Evolutionary conservation across 441 rosid genomes (phyloP).

Genomic region (Adansonia gregorii): DNA sequence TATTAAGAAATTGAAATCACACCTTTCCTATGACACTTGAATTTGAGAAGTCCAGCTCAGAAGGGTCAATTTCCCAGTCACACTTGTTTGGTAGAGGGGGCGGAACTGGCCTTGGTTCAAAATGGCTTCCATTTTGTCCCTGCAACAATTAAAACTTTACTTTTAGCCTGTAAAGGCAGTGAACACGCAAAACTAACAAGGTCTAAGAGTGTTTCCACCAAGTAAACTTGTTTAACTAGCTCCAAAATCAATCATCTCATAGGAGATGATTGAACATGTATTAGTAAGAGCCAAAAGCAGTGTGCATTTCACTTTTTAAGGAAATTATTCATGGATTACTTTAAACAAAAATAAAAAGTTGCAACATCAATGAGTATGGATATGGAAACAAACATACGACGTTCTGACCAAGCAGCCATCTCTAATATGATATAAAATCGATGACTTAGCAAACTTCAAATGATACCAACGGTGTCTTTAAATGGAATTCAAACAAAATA

Average conservation of each 20-base stretch:
- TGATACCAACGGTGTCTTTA: background rate
- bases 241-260: background rate
- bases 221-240: background rate
- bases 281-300: slow-evolving; percentile 1
- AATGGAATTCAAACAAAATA: background rate
- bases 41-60: slow-evolving; percentile 88
- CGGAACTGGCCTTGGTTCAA: slow-evolving; percentile 90
- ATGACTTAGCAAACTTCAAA: background rate
- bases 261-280: background rate
- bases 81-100: slow-evolving; percentile 96
- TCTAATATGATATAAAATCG: background rate
- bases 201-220: background rate
- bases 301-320: background rate
- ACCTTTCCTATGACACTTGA: slow-evolving; percentile 87
- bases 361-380: background rate
- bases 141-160: slow-evolving; percentile 38
- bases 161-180: slow-evolving; percentile 18
- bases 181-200: slow-evolving; percentile 22
- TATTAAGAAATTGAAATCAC: slow-evolving; percentile 22
- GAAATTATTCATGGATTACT: background rate
- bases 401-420: background rate
- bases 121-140: slow-evolving; percentile 99
- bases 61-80: slow-evolving; percentile 99
- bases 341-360: background rate
- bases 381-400: background rate